Evolutionary conservation across 2,329 filamentous ascomycete species (phyloP).

Genomic region (Penicillium sp.): DNA sequence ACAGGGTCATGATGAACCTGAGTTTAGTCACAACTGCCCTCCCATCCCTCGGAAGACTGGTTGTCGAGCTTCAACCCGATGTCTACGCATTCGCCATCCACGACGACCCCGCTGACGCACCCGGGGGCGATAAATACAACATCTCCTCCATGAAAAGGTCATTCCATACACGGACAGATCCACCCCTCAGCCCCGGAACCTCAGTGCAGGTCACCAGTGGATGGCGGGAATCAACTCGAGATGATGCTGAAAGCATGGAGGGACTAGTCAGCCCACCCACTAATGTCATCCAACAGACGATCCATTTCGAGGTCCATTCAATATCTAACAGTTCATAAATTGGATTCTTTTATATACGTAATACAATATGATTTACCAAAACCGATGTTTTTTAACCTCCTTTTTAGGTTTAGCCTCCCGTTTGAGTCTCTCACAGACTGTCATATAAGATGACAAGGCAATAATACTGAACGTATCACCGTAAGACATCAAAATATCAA

Average conservation of each 20-base stretch:
- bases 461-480: not conserved
- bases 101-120: conserved; percentile 1
- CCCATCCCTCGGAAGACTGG: conserved; percentile 15
- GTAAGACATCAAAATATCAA: not conserved
- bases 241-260: conserved; percentile 12
- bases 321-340: not conserved
- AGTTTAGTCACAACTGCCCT: conserved; percentile 17
- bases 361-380: not conserved
- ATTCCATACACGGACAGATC: not conserved
- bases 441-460: not conserved
- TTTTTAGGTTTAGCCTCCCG: not conserved
- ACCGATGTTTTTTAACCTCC: not conserved
- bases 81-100: conserved; percentile 15
- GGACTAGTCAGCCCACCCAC: conserved; percentile 6
- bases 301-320: conserved; percentile 16
- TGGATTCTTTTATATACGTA: not conserved
- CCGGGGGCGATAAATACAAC: not conserved
- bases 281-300: conserved; percentile 14
- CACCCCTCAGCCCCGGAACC: not conserved
- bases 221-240: conserved; percentile 10
- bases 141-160: conserved; percentile 7
- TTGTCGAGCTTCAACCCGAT: conserved; percentile 17
- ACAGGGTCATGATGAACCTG: conserved; percentile 17
- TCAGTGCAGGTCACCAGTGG: conserved; percentile 7
- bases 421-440: not conserved